These are phyloP conservation scores for Phyllostachys edulis DNA, from an alignment of 176 grass and related monocot species.

Conservation along the genomic window DNA sequence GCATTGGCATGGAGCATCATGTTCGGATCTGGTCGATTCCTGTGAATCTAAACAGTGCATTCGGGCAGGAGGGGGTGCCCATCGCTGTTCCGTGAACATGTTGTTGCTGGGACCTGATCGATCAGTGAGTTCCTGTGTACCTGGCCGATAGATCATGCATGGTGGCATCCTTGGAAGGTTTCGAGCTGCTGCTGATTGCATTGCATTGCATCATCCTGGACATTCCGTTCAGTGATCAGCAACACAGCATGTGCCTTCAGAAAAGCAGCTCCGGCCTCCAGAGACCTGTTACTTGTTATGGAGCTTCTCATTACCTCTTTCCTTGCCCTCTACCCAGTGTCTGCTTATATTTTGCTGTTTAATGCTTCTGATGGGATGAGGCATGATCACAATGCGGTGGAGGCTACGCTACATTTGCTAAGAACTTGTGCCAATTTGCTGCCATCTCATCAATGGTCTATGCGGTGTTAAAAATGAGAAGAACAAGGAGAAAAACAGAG, in stretches of 20 bases:
- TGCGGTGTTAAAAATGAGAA: neutral
- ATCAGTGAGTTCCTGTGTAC: neutral
- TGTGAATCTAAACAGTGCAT: neutral
- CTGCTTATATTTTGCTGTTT: neutral
- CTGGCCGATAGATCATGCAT: neutral
- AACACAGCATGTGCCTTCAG: neutral
- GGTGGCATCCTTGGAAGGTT: neutral
- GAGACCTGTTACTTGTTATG: neutral
- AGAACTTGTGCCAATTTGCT: neutral
- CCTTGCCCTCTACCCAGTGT: neutral
- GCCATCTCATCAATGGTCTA: neutral
- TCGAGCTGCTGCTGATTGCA: neutral
- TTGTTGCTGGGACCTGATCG: neutral
- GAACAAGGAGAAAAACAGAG: neutral
- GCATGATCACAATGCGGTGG: neutral
- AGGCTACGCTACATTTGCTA: neutral
- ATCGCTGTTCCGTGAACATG: neutral
- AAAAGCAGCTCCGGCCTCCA: neutral
- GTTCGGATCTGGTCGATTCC: constrained; percentile 25
- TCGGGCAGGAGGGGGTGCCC: neutral
- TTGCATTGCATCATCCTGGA: neutral
- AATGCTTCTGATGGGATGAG: neutral
- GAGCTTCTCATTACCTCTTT: neutral
- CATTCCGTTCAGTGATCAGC: neutral
- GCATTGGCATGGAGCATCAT: neutral